These are phyloP conservation scores for Sisymbrium altissimum DNA, from an alignment of 345 rosid genomes.

Conservation along the genomic window DNA sequence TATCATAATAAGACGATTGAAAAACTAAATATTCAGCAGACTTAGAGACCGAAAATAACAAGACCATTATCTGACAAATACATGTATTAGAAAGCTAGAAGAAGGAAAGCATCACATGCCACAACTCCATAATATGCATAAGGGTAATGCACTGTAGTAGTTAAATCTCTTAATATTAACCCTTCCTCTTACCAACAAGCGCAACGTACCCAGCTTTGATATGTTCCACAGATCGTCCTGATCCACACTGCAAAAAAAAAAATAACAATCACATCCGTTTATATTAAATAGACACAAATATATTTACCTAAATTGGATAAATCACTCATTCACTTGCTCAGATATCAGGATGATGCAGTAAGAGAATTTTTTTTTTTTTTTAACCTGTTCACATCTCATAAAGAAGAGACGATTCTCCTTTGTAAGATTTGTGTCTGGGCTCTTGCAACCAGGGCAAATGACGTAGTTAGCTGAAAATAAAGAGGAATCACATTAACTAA, in stretches of 20 bases:
- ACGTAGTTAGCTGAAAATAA: slow-evolving; percentile 43
- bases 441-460: slow-evolving; percentile 50
- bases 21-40: too few species aligned
- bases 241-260: slow-evolving; percentile 64
- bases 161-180: slow-evolving; percentile 10
- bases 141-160: background rate
- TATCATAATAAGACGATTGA: too few species aligned
- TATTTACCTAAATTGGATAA: background rate
- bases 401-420: slow-evolving; percentile 64
- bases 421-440: slow-evolving; percentile 52
- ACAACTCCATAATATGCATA: background rate
- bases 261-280: background rate
- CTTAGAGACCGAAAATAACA: too few species aligned
- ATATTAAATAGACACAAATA: too few species aligned
- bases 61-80: too few species aligned
- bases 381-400: slow-evolving; percentile 63
- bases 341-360: background rate
- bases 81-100: too few species aligned
- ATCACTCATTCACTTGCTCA: background rate
- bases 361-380: background rate
- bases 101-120: too few species aligned
- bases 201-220: slow-evolving; percentile 77
- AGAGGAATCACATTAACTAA: background rate
- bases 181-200: slow-evolving; percentile 63
- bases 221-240: slow-evolving; percentile 72